These are phyloP conservation scores for Eutrema yunnanense DNA, from an alignment of 345 rosid genomes.

Conservation along the genomic window DNA sequence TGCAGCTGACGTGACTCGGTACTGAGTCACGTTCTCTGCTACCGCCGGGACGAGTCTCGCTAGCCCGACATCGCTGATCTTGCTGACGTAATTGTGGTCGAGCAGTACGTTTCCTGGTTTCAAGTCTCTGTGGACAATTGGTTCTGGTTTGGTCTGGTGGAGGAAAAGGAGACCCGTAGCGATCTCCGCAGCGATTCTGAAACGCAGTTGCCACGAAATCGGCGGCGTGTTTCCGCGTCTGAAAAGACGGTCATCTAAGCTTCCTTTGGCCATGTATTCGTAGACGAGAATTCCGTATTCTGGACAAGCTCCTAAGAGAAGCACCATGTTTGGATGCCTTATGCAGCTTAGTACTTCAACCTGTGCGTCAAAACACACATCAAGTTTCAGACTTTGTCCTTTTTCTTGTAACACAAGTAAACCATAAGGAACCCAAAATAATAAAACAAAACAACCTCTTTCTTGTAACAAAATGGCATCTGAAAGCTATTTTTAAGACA, in stretches of 20 bases:
- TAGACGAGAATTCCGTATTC: conserved; percentile 84
- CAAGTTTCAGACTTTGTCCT: not conserved
- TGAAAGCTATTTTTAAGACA: too few species aligned
- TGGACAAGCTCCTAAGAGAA: conserved; percentile 91
- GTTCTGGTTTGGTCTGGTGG: conserved; percentile 93
- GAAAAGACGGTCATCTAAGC: conserved; percentile 76
- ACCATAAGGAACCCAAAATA: not conserved
- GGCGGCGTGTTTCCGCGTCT: conserved; percentile 52
- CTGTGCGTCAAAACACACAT: conserved; percentile 29
- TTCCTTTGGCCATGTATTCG: conserved; percentile 88
- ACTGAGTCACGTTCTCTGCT: conserved; percentile 78
- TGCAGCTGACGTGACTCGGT: conserved; percentile 66
- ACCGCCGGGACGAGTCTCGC: conserved; percentile 85
- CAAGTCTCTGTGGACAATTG: conserved; percentile 91
- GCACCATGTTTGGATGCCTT: conserved; percentile 97
- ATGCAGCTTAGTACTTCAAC: conserved; percentile 84
- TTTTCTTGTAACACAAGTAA: conserved; percentile 9
- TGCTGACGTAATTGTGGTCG: conserved; percentile 74
- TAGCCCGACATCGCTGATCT: conserved; percentile 81
- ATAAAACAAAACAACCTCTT: not conserved
- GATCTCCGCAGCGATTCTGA: conserved; percentile 84
- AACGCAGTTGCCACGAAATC: conserved; percentile 80
- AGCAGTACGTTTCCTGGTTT: conserved; percentile 87
- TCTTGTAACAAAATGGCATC: not conserved
- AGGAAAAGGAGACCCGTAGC: conserved; percentile 82